Base-by-base conservation (phyloP, 2,329 filamentous ascomycete species). In the Sporothrix globosa region DNA sequence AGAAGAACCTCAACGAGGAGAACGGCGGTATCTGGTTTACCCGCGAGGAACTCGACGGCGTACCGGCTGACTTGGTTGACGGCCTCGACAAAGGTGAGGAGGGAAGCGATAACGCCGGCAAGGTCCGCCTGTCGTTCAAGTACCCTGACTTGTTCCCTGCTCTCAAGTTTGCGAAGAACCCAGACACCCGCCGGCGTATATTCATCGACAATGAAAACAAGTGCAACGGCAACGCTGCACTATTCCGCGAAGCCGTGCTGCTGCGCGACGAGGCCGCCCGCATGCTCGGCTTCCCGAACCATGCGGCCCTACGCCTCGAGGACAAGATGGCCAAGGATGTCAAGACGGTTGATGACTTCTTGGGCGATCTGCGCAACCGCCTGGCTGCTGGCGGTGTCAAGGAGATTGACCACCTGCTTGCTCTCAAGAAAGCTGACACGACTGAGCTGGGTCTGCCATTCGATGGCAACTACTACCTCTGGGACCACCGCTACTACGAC, bases 311-410 rank as follows among this genome's bases (percentile, higher is more conserved):
- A 79, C 83, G 87, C 61, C 90, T 96, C 52, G 91, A 93, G 76
- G 88, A 92, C 76, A 95, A 93, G 85, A 96, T 96, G 92, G 91
- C 92, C 61, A 93, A 94, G 83, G 89, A 85, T 1, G 86, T 91
- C 1, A 85, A 88, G 76, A 91, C 87, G 0, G 92, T 96, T 13
- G 86, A 90, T 73, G 85, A 88, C 68, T 95, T 96, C 79, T 81
- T 96, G 9, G 85, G 83, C 5, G 91, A 94, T 77, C 82, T 96
- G 72, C 87, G 89, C 71, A 83, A 81, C 34, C 88, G 90, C 68
- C 83, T 96, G 41, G 83, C 86, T 0, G 86, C 89, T 0, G 92
- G 92, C 34, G 92, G 91, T 30, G 81, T 84, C 70, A 88, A 90
- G 78, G 92, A 96, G 80, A 87, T 88, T 54, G 83, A 86, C 58